A percentile compares a stretch with the other conserved stretches of the same genome.
These are phyloP conservation scores for Rhododendron kiyosumense DNA, from an alignment of 148 eudicot species.

Conservation along the genomic window DNA sequence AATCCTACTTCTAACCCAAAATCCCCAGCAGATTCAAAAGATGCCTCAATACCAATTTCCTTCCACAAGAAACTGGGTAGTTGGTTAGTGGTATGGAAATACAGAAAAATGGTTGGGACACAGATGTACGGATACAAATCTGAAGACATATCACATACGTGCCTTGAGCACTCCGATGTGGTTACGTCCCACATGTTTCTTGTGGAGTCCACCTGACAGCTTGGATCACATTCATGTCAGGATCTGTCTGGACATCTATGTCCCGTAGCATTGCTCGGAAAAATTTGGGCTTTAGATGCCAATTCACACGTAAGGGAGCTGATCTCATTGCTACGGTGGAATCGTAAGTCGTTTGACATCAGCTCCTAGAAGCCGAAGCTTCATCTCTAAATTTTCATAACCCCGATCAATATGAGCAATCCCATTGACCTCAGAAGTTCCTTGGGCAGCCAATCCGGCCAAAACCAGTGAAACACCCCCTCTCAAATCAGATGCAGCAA, in stretches of 20 bases:
- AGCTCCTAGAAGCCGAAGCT: constrained; percentile 19
- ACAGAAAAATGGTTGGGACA: background rate
- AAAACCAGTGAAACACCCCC: constrained; percentile 23
- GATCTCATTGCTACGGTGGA: background rate
- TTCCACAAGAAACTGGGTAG: background rate
- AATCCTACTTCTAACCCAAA: too few species aligned
- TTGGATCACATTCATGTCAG: background rate
- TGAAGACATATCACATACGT: too few species aligned
- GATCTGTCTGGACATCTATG: too few species aligned
- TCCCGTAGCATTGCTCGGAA: background rate
- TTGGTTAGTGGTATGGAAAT: background rate
- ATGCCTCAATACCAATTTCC: too few species aligned
- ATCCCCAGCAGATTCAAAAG: too few species aligned
- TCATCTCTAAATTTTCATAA: constrained; percentile 19
- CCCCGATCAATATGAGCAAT: constrained; percentile 20
- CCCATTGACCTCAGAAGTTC: constrained; percentile 17
- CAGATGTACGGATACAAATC: background rate
- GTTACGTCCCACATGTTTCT: too few species aligned
- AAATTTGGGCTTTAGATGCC: too few species aligned
- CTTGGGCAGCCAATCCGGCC: constrained; percentile 23
- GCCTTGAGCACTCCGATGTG: background rate
- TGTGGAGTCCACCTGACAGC: too few species aligned
- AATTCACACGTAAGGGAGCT: background rate
- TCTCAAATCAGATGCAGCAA: constrained; percentile 18
- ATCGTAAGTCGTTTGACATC: constrained; percentile 7